Evolutionary conservation across 768 basidiomycete genomes (phyloP), one percentile per base, ranked within the genome.

Genomic region (Chalciporus piperatus): DNA sequence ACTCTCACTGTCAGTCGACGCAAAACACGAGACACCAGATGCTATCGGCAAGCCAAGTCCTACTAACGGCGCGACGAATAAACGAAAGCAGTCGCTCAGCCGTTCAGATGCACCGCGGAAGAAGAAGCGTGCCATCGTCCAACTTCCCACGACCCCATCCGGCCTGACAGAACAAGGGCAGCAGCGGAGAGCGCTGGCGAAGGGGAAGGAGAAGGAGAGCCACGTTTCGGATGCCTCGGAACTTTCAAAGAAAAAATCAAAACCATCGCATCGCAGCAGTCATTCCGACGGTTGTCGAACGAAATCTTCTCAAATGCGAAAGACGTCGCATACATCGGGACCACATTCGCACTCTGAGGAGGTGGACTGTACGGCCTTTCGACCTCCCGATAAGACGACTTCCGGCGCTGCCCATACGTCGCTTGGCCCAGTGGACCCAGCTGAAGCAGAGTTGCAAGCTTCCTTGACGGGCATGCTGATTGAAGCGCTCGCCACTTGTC

Each of bases 401-500:
- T 27, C 27, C 35, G 44, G 30, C 20, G 38, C 50, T 27, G 27
- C 27, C 27, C 6, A 17, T 43, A 14, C 35, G 20, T 28, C 22
- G 19, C 50, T 33, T 16, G 35, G 33, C 22, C 22, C 52, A 7
- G 41, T 60, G 14, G 48, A 68, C 38, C 47, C 68, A 12, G 41
- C 27, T 22, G 39, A 57, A n/a, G 45, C n/a, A 1, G 59, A 60
- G 37, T 60, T 59, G 10, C 73, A 75, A 52, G 59, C 62, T 0
- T 82, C 84, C 57, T 64, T 86, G 20, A 76, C 76, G 45, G 87
- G 87, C 3, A 77, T 88, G 78, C 68, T 89, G 2, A 79, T 89
- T 56, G 85, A 88, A 70, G 76, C 77, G 33, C 75, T 89, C 66
- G 87, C 85, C 12, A 77, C 79, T n/a, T 84, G 86, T 4, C 81